phyloP scores from a whole-genome alignment of 257 asterid species.

The Penstemon newberryi region DNA sequence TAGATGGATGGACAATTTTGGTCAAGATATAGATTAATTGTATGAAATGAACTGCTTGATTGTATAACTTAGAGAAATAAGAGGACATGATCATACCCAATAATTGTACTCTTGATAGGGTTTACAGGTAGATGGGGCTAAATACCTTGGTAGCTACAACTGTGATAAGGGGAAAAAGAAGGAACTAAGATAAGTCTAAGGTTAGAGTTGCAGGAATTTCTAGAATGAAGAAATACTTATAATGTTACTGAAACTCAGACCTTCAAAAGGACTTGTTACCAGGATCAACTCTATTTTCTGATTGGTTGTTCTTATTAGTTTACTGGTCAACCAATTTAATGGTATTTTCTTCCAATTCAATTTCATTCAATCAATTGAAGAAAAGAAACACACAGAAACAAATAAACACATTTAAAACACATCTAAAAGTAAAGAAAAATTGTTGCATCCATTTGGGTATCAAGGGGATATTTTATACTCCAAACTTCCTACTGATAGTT shows the following conservation, averaged over 20 bases:
- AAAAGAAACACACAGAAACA: too few relatives aligned
- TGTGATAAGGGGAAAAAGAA: neutral
- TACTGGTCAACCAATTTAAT: slow-evolving; percentile 16
- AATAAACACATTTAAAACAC: too few relatives aligned
- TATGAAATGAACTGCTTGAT: slow-evolving; percentile 11
- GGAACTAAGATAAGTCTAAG: neutral
- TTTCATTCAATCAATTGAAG: too few relatives aligned
- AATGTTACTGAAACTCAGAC: slow-evolving; percentile 19
- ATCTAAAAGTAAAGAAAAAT: too few relatives aligned
- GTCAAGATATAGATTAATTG: neutral
- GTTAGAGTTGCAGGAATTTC: slow-evolving; percentile 21
- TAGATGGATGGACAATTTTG: neutral
- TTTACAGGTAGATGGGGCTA: slow-evolving; percentile 12
- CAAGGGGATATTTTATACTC: neutral
- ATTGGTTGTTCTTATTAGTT: slow-evolving; percentile 13
- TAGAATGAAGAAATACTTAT: neutral
- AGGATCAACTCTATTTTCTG: slow-evolving; percentile 3
- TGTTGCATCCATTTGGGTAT: slow-evolving; percentile 6
- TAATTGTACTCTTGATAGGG: slow-evolving; percentile 1
- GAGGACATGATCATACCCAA: slow-evolving; percentile 1
- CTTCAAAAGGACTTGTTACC: slow-evolving; percentile 10
- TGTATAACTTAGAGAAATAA: slow-evolving; percentile 2
- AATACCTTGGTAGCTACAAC: neutral
- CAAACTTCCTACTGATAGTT: slow-evolving; percentile 10
- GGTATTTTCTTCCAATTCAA: neutral